Percentiles rank a stretch among this genome's conserved stretches.
phyloP scores from a whole-genome alignment of 768 basidiomycete species.

The Zangia roseola region DNA sequence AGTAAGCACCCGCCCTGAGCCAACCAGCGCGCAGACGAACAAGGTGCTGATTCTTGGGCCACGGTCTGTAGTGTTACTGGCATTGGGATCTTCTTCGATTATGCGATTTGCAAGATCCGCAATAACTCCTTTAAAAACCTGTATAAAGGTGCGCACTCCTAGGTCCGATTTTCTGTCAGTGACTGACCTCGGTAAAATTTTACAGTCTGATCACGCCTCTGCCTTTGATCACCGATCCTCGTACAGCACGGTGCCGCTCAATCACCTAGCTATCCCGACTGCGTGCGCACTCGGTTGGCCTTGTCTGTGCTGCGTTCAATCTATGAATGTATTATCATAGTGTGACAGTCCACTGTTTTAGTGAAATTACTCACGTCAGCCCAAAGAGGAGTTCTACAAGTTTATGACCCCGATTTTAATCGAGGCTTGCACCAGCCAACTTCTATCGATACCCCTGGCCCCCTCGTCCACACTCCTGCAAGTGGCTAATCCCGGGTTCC shows the following conservation, averaged over 20 bases:
- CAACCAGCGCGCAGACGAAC: neutral
- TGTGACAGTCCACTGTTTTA: too few species aligned
- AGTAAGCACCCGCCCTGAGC: too few species aligned
- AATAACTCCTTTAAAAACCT: conserved; percentile 11
- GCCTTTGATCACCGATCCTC: neutral
- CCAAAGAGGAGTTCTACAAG: neutral
- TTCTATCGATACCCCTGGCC: neutral
- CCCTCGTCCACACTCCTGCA: conserved; percentile 3
- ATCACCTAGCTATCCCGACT: conserved; percentile 5
- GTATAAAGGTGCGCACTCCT: neutral
- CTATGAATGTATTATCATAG: too few species aligned
- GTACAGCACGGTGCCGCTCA: conserved; percentile 5
- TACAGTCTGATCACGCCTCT: neutral
- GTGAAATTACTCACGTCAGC: too few species aligned
- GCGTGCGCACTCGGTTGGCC: conserved; percentile 9
- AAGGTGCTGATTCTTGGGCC: conserved; percentile 2
- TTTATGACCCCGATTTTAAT: neutral
- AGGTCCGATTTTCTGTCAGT: neutral
- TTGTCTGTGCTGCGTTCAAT: too few species aligned
- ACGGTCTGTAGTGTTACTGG: conserved; percentile 17
- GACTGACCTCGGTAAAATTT: neutral
- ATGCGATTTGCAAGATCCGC: conserved; percentile 22
- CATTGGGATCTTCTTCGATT: conserved; percentile 20
- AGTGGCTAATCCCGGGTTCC: neutral
- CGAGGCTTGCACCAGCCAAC: neutral